Evolutionary conservation across 139 green algal genomes (phyloP).

Genomic region (Closterium sp.): DNA sequence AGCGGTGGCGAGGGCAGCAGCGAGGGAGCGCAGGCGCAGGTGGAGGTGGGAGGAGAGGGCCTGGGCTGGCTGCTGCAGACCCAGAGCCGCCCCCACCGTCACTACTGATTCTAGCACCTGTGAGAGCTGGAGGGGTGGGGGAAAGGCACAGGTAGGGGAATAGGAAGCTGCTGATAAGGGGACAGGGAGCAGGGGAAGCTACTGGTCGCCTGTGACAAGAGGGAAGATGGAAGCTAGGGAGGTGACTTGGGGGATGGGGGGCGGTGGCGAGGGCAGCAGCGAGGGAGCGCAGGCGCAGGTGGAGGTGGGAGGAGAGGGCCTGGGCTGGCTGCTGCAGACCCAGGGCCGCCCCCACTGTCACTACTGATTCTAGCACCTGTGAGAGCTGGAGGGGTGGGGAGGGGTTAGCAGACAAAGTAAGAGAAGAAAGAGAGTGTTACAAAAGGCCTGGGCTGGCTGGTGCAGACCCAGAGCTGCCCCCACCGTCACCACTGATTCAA

Average conservation of each 20-base stretch:
- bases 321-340: slow-evolving; percentile 51
- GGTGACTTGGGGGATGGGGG: slow-evolving; percentile 62
- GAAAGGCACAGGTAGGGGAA: too few relatives aligned
- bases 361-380: too few relatives aligned
- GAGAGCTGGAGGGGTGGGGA: too few relatives aligned
- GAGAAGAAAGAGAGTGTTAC: too few relatives aligned
- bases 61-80: slow-evolving; percentile 51
- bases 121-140: too few relatives aligned
- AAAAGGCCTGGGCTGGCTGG: slow-evolving; percentile 50
- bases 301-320: slow-evolving; percentile 68
- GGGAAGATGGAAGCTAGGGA: slow-evolving; percentile 64
- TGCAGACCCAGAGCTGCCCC: slow-evolving; percentile 65
- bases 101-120: too few relatives aligned
- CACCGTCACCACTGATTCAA: slow-evolving; percentile 78
- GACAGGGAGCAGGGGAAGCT: too few relatives aligned
- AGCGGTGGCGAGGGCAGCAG: slow-evolving; percentile 49
- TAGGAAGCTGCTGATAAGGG: too few relatives aligned
- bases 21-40: slow-evolving; percentile 64
- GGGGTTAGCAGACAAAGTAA: too few relatives aligned
- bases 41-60: slow-evolving; percentile 70
- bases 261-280: slow-evolving; percentile 54
- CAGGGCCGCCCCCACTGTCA: too few relatives aligned
- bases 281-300: slow-evolving; percentile 65
- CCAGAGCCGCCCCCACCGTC: too few relatives aligned
- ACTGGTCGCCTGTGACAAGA: too few relatives aligned